Evolutionary conservation across 2,329 filamentous ascomycete species (phyloP).

Genomic region (Scedosporium aurantiacum): DNA sequence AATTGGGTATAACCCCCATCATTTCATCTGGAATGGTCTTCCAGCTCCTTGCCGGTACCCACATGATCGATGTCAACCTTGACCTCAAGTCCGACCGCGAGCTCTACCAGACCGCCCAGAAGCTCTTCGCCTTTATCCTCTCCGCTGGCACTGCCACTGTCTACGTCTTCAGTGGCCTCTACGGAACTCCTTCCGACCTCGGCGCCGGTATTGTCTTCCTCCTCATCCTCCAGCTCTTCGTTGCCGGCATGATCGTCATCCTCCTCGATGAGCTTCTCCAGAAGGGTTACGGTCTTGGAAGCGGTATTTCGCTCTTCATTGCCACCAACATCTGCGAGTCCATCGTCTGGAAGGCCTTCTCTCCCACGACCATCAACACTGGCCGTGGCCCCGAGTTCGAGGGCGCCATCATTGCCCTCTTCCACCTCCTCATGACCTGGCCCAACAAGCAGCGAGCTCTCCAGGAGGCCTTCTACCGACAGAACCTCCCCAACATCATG

Average conservation of each 20-base stretch:
- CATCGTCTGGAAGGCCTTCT: slow-evolving; percentile 99
- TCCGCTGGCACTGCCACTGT: slow-evolving; percentile 96
- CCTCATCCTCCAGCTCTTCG: slow-evolving; percentile 92
- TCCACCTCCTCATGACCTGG: slow-evolving; percentile 97
- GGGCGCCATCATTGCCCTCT: slow-evolving; percentile 93
- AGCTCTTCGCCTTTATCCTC: slow-evolving; percentile 94
- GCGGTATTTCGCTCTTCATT: slow-evolving; percentile 98
- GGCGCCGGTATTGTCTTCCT: slow-evolving; percentile 97
- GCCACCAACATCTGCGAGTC: slow-evolving; percentile 99
- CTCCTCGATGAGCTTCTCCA: slow-evolving; percentile 97
- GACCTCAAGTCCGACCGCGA: slow-evolving; percentile 99
- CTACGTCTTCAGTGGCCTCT: slow-evolving; percentile 96
- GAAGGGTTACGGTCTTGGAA: slow-evolving; percentile 97
- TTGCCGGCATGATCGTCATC: slow-evolving; percentile 97
- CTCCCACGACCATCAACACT: slow-evolving; percentile 97
- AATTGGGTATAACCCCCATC: slow-evolving; percentile 94
- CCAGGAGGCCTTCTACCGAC: slow-evolving; percentile 96
- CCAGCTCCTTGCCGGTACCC: slow-evolving; percentile 97
- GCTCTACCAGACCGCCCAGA: slow-evolving; percentile 99
- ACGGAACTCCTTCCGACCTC: slow-evolving; percentile 91
- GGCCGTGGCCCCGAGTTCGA: slow-evolving; percentile 98
- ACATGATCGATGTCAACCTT: slow-evolving; percentile 99
- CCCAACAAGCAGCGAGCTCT: slow-evolving; percentile 98
- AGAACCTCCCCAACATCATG: slow-evolving; percentile 99
- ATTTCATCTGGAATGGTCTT: slow-evolving; percentile 99